phyloP scores from a whole-genome alignment of 768 basidiomycete genomes.

The Leucogyrophana mollusca region DNA sequence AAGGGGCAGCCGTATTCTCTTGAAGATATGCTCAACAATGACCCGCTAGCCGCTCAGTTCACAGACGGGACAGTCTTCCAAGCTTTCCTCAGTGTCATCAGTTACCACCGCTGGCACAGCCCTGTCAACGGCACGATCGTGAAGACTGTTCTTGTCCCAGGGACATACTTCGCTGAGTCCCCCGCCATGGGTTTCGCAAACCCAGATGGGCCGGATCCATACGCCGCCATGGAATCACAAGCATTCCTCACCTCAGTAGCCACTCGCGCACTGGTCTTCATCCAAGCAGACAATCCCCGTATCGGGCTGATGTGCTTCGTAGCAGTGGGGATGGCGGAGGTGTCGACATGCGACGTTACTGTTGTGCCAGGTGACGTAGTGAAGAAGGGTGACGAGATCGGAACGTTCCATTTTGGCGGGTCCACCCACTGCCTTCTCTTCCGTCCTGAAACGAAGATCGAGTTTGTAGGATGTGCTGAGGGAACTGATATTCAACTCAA shows the following conservation, averaged over 20 bases:
- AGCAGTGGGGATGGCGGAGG: constrained; percentile 59
- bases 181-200: constrained; percentile 22
- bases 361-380: constrained; percentile 46
- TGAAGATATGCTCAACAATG: constrained; percentile 47
- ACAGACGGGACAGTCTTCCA: constrained; percentile 54
- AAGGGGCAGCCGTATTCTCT: constrained; percentile 65
- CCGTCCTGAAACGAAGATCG: constrained; percentile 24
- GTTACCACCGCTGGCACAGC: constrained; percentile 65
- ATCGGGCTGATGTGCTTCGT: constrained; percentile 61
- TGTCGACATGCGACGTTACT: constrained; percentile 55
- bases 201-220: constrained; percentile 19
- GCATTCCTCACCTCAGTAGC: constrained; percentile 45
- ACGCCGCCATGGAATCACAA: constrained; percentile 28
- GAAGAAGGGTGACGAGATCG: constrained; percentile 54
- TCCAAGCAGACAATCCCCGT: constrained; percentile 47
- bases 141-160: constrained; percentile 44
- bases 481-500: too few species aligned
- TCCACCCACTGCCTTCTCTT: constrained; percentile 51
- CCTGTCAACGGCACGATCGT: constrained; percentile 49
- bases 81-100: constrained; percentile 52
- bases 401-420: constrained; percentile 66
- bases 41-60: constrained; percentile 39
- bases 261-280: constrained; percentile 52
- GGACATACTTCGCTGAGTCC: constrained; percentile 47
- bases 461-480: too few species aligned